Evolutionary conservation across 1,284 basidiomycete genomes (phyloP).

Genomic region (Athelia psychrophila): DNA sequence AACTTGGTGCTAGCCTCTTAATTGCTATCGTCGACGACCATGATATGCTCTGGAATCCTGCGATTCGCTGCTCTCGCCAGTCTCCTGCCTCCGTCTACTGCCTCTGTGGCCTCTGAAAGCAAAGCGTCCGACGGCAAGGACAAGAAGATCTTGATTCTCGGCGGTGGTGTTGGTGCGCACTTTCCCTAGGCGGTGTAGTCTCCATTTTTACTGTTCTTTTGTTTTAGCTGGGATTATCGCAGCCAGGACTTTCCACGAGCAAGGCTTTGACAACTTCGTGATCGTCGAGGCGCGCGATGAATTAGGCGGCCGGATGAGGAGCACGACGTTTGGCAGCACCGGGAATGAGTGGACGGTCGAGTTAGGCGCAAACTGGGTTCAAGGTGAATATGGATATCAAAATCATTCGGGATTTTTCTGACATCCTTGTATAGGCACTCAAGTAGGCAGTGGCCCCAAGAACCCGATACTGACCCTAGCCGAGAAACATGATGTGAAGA

Average conservation of each 20-base stretch:
- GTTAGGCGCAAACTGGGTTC: conserved; percentile 61
- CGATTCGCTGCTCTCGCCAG: not conserved
- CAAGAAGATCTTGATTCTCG: not conserved
- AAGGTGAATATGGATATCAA: not conserved
- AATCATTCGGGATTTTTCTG: not conserved
- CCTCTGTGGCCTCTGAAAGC: not conserved
- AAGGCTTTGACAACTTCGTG: conserved; percentile 58
- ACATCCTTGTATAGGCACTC: conserved; percentile 41
- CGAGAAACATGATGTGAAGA: conserved; percentile 51
- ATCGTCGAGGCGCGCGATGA: conserved; percentile 58
- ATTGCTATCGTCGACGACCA: not conserved
- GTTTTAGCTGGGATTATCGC: conserved; percentile 56
- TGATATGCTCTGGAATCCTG: not conserved
- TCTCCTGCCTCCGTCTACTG: not conserved
- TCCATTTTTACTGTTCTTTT: not conserved
- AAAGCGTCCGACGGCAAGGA: not conserved
- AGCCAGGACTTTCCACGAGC: conserved; percentile 55
- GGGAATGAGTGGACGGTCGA: conserved; percentile 46
- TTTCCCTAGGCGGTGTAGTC: not conserved
- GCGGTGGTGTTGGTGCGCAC: not conserved
- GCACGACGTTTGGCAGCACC: conserved; percentile 38
- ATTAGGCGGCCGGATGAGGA: conserved; percentile 61
- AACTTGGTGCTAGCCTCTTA: not conserved
- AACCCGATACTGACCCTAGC: conserved; percentile 66
- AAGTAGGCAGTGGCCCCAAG: conserved; percentile 42